These are phyloP conservation scores for Eragrostis tef DNA, from an alignment of 202 grass and related monocot species.

Conservation along the genomic window DNA sequence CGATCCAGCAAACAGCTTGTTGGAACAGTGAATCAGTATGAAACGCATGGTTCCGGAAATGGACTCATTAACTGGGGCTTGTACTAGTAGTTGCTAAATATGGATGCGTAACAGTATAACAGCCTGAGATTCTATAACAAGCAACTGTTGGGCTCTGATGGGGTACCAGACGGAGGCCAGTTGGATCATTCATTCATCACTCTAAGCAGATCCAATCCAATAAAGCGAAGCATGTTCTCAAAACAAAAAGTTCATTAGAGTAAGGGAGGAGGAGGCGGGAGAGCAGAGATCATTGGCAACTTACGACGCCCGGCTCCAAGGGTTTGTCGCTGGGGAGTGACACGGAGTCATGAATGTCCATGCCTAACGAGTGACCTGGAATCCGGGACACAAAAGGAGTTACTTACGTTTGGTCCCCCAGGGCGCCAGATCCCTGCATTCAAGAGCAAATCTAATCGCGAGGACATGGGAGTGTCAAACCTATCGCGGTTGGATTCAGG, in stretches of 20 bases:
- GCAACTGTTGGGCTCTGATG: not conserved
- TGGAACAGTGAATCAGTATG: not conserved
- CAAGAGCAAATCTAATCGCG: conserved; percentile 30
- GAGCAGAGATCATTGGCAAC: conserved; percentile 32
- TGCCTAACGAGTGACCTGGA: conserved; percentile 91
- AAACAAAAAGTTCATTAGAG: no score
- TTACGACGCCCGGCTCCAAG: conserved; percentile 85
- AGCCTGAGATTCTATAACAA: not conserved
- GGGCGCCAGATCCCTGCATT: conserved; percentile 44
- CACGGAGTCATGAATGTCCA: conserved; percentile 86
- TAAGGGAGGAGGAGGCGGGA: no score
- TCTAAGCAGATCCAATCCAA: not conserved
- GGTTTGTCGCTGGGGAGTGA: conserved; percentile 53
- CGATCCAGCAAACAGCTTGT: not conserved
- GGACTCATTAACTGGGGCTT: not conserved
- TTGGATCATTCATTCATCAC: no score
- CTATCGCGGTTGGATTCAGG: conserved; percentile 94
- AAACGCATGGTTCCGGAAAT: not conserved
- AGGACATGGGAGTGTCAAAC: conserved; percentile 36
- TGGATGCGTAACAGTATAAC: not conserved
- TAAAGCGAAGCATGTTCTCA: not conserved
- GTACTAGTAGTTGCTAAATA: not conserved
- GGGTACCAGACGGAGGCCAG: not conserved
- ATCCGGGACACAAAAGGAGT: not conserved
- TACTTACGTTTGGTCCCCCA: not conserved